Conservation (phyloP, 1,284 basidiomycete species). For the Takashimella koratensis region DNA sequence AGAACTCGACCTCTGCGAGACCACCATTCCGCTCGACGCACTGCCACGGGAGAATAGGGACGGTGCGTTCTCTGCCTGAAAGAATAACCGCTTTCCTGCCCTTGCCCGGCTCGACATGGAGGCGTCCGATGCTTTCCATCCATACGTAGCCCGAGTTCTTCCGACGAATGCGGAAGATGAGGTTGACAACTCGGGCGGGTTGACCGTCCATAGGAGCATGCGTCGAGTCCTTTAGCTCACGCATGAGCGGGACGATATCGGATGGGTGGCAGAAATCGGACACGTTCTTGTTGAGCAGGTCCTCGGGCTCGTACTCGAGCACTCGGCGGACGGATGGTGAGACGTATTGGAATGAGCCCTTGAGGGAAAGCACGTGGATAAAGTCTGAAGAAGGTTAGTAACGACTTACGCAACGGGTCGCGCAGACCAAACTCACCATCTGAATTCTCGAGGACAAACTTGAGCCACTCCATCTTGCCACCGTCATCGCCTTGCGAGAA, state of each 20-base stretch:
- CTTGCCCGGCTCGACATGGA: slow-evolving; percentile 84
- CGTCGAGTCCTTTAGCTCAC: slow-evolving; percentile 80
- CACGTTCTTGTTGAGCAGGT: slow-evolving; percentile 73
- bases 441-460: slow-evolving; percentile 63
- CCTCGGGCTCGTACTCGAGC: slow-evolving; percentile 74
- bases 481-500: slow-evolving; percentile 39
- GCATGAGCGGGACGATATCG: slow-evolving; percentile 84
- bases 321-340: slow-evolving; percentile 72
- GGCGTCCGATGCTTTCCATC: slow-evolving; percentile 78
- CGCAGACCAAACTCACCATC: slow-evolving; percentile 39
- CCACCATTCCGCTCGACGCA: slow-evolving; percentile 56
- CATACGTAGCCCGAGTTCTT: slow-evolving; percentile 70
- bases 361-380: slow-evolving; percentile 84
- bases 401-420: no score
- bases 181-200: slow-evolving; percentile 56
- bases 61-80: slow-evolving; percentile 65
- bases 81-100: slow-evolving; percentile 84
- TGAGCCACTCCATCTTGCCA: slow-evolving; percentile 46
- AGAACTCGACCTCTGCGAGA: slow-evolving; percentile 44
- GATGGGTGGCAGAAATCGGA: slow-evolving; percentile 79
- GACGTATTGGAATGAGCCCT: slow-evolving; percentile 89
- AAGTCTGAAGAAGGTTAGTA: slow-evolving; percentile 56
- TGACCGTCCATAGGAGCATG: slow-evolving; percentile 42
- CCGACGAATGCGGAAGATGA: slow-evolving; percentile 70
- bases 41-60: slow-evolving; percentile 64